Evolutionary conservation across 768 basidiomycete species (phyloP).

Genomic region (Xerocomus spinulosus): DNA sequence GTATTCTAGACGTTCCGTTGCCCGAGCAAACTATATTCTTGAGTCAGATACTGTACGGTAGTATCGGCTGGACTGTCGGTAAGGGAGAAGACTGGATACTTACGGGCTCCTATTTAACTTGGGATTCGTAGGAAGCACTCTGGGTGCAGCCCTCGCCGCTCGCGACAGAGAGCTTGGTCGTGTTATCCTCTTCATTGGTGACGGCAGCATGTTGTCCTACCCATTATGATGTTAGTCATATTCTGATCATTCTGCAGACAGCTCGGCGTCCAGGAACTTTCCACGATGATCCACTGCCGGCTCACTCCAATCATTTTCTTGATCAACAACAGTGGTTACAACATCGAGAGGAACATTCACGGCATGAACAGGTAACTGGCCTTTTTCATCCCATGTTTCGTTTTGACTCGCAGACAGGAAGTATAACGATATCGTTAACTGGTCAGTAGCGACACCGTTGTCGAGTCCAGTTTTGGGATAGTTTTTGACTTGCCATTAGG

Average conservation of each 20-base stretch:
- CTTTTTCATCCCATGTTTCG: neutral
- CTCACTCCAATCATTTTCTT: slow-evolving; percentile 83
- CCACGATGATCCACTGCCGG: slow-evolving; percentile 71
- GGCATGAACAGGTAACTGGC: slow-evolving; percentile 47
- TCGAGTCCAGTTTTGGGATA: too few species aligned
- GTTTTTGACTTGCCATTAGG: slow-evolving; percentile 29
- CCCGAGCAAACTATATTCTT: slow-evolving; percentile 65
- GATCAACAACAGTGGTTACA: slow-evolving; percentile 78
- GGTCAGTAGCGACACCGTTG: slow-evolving; percentile 39
- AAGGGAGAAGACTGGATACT: slow-evolving; percentile 15
- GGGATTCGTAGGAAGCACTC: slow-evolving; percentile 44
- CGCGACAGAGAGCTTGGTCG: slow-evolving; percentile 56
- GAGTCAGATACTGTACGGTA: slow-evolving; percentile 84
- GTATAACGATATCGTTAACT: slow-evolving; percentile 84
- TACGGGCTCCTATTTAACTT: neutral
- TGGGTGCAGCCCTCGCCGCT: slow-evolving; percentile 81
- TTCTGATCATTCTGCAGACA: slow-evolving; percentile 43
- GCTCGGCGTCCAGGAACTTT: slow-evolving; percentile 76
- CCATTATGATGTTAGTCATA: neutral
- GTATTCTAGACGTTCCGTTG: slow-evolving; percentile 74
- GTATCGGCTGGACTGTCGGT: slow-evolving; percentile 88
- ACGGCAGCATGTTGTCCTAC: slow-evolving; percentile 65
- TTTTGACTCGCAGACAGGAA: slow-evolving; percentile 37
- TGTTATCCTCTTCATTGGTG: slow-evolving; percentile 81
- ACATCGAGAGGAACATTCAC: slow-evolving; percentile 79